Percentiles rank a stretch among this genome's conserved stretches.
phyloP scores from a whole-genome alignment of 1,139 yeast genomes.

The Pichia sp. region DNA sequence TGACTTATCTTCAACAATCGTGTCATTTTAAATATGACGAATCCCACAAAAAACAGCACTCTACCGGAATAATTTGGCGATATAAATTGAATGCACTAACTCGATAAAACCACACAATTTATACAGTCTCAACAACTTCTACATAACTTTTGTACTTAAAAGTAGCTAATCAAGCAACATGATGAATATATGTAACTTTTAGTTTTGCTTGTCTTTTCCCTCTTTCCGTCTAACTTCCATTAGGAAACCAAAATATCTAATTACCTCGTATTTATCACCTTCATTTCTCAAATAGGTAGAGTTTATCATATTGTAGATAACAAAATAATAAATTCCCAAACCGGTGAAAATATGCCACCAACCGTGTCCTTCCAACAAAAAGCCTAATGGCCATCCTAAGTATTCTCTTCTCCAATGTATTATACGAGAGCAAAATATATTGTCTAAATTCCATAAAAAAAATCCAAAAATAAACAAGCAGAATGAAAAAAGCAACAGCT shows the following conservation, averaged over 20 bases:
- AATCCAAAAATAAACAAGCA: constrained; percentile 59
- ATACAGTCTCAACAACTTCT: no score
- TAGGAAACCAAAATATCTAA: constrained; percentile 22
- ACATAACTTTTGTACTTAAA: no score
- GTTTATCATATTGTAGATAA: constrained; percentile 25
- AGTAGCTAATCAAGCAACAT: no score
- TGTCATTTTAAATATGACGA: no score
- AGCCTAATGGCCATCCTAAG: constrained; percentile 84
- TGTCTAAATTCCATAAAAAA: constrained; percentile 79
- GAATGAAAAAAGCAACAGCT: constrained; percentile 22
- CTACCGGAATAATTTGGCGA: no score
- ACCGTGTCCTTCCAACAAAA: constrained; percentile 85
- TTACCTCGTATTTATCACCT: constrained; percentile 22
- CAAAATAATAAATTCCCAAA: constrained; percentile 40
- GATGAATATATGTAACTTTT: not conserved
- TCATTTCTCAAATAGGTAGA: constrained; percentile 24
- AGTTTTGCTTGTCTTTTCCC: not conserved
- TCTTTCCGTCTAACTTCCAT: constrained; percentile 21
- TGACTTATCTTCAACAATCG: no score
- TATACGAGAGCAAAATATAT: constrained; percentile 66
- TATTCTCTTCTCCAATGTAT: constrained; percentile 51
- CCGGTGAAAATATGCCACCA: constrained; percentile 98
- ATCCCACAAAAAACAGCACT: no score
- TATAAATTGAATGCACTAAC: no score
- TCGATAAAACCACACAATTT: no score